A percentile compares a stretch with the other conserved stretches of the same genome.
Conservation (phyloP, 768 basidiomycete genomes). For the Leucocoprinus leucothites region DNA sequence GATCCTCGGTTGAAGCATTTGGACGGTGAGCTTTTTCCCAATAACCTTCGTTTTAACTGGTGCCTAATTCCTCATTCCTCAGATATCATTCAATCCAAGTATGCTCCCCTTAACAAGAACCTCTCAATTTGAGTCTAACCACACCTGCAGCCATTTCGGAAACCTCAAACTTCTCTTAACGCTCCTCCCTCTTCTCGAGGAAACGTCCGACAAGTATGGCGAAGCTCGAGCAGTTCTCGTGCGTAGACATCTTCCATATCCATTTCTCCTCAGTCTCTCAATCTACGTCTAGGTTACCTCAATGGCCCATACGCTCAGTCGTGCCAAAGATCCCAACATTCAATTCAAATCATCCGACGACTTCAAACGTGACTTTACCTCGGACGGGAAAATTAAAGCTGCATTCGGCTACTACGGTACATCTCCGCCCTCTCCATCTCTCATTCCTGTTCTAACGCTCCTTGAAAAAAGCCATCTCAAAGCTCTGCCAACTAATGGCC, state of each 20-base stretch:
- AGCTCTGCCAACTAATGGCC: constrained; percentile 7
- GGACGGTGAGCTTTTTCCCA: not conserved
- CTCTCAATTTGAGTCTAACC: not conserved
- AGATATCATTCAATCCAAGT: constrained; percentile 7
- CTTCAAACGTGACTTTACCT: not conserved
- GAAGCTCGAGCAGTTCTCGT: constrained; percentile 8
- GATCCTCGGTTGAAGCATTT: constrained; percentile 4
- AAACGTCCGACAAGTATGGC: constrained; percentile 8
- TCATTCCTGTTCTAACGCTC: not conserved
- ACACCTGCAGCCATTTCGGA: constrained; percentile 4
- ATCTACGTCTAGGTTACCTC: not conserved
- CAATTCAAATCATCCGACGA: constrained; percentile 5
- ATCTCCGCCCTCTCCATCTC: not conserved
- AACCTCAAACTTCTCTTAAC: constrained; percentile 7
- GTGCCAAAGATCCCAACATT: constrained; percentile 2
- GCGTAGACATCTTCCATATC: not conserved
- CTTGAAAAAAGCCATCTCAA: constrained; percentile 5
- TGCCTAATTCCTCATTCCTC: not conserved
- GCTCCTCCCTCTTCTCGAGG: constrained; percentile 7
- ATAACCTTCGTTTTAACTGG: not conserved
- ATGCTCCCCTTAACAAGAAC: not conserved
- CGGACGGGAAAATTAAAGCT: constrained; percentile 3
- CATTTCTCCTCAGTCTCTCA: not conserved
- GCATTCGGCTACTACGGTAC: constrained; percentile 6
- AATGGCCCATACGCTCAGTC: not conserved